Conservation (phyloP, 768 basidiomycete species). For the Collybia sordida region DNA sequence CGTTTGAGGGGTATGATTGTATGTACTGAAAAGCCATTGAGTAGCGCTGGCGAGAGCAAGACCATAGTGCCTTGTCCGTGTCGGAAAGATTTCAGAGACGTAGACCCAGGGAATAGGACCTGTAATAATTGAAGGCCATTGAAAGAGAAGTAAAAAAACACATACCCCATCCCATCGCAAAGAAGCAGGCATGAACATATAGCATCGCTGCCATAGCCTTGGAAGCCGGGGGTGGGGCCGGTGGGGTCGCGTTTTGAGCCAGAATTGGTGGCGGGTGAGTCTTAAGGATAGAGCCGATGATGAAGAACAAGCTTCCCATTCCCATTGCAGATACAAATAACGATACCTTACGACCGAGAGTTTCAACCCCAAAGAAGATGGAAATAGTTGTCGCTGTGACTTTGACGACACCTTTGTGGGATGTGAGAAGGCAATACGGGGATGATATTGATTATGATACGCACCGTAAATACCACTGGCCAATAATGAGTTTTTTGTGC, state of each 20-base stretch:
- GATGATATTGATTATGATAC: neutral
- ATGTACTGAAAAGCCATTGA: conserved; percentile 79
- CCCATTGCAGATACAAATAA: conserved; percentile 74
- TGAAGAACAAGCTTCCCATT: conserved; percentile 81
- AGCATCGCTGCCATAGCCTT: conserved; percentile 85
- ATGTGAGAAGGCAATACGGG: neutral
- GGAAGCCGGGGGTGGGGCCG: conserved; percentile 46
- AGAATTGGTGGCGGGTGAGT: conserved; percentile 59
- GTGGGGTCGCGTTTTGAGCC: conserved; percentile 5
- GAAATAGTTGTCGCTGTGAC: conserved; percentile 65
- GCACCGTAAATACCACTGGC: conserved; percentile 69
- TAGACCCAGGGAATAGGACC: conserved; percentile 56
- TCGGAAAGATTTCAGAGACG: conserved; percentile 85
- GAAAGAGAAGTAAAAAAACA: neutral
- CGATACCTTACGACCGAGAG: conserved; percentile 66
- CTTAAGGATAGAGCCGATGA: conserved; percentile 83
- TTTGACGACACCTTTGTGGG: conserved; percentile 50
- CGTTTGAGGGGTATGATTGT: conserved; percentile 8
- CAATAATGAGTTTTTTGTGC: conserved; percentile 57
- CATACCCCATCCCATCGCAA: conserved; percentile 80
- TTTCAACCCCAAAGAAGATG: conserved; percentile 68
- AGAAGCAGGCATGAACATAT: conserved; percentile 85
- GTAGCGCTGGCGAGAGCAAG: conserved; percentile 71
- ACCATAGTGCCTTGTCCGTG: conserved; percentile 80
- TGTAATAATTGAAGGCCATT: conserved; percentile 27